A percentile compares a stretch with the other conserved stretches of the same genome.
These are phyloP conservation scores for Aspergillus avenaceus DNA, from an alignment of 495 filamentous ascomycete species.

Conservation along the genomic window DNA sequence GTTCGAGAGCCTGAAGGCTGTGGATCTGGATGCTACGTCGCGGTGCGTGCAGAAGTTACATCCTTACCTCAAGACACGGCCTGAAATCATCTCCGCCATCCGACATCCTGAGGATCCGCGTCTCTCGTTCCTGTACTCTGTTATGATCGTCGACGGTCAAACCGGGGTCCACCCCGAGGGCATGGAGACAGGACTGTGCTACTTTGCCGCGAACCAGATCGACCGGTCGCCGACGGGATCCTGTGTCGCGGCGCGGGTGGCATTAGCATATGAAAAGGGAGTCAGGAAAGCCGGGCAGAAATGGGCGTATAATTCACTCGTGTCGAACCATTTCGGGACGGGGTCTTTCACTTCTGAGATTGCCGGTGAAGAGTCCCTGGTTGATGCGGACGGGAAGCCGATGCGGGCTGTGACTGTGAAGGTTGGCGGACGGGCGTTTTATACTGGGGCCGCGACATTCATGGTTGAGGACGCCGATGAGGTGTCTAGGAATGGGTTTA, in stretches of 20 bases:
- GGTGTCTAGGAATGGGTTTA: conserved; percentile 8
- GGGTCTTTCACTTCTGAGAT: conserved; percentile 14
- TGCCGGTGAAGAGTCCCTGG: not conserved
- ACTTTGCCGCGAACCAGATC: conserved; percentile 23
- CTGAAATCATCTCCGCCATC: conserved; percentile 11
- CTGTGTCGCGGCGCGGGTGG: conserved; percentile 19
- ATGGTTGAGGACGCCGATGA: conserved; percentile 11
- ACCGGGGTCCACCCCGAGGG: conserved; percentile 9
- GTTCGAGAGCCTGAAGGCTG: conserved; percentile 11
- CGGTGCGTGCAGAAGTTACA: conserved; percentile 14
- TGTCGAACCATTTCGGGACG: conserved; percentile 18
- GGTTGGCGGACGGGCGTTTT: conserved; percentile 14
- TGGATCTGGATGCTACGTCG: conserved; percentile 13
- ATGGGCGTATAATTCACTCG: conserved; percentile 26
- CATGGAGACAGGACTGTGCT: conserved; percentile 19
- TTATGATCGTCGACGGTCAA: conserved; percentile 19
- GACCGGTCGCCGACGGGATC: conserved; percentile 25
- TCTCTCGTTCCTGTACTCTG: conserved; percentile 21
- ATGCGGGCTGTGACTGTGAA: conserved; percentile 8
- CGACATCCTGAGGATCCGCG: conserved; percentile 15
- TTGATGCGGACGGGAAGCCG: not conserved
- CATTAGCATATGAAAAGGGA: conserved; percentile 17
- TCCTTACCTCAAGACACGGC: conserved; percentile 9
- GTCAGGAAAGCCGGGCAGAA: conserved; percentile 5
- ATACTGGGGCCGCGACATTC: conserved; percentile 13